These are phyloP conservation scores for Pulveroboletus sp. DNA, from an alignment of 768 basidiomycete species.

Conservation along the genomic window DNA sequence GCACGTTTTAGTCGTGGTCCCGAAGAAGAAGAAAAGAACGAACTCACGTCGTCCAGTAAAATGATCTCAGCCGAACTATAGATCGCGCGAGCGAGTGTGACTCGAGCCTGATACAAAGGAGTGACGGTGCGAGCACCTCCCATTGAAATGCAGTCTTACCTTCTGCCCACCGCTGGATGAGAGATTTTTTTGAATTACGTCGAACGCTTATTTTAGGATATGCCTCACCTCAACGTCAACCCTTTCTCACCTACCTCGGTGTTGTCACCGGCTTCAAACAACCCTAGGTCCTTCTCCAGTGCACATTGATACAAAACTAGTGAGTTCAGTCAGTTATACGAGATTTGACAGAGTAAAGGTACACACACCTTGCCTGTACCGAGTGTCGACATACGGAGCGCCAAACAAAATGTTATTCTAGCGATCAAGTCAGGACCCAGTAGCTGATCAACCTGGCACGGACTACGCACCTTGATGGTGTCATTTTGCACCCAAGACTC, in stretches of 20 bases:
- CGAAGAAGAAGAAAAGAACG: too few species aligned
- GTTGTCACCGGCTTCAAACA: background rate
- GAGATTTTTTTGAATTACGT: background rate
- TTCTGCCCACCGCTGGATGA: background rate
- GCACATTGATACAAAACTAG: constrained; percentile 1
- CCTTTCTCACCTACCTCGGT: constrained; percentile 3
- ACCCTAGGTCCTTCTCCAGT: background rate
- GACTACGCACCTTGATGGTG: background rate
- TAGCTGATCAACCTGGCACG: background rate
- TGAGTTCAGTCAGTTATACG: background rate
- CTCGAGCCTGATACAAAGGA: background rate
- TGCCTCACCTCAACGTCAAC: constrained; percentile 2
- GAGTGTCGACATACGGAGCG: background rate
- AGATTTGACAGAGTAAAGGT: background rate
- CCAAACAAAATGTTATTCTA: constrained; percentile 2
- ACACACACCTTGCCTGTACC: background rate
- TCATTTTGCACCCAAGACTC: constrained; percentile 4
- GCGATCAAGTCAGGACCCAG: background rate
- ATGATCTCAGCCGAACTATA: background rate
- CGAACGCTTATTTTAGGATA: background rate
- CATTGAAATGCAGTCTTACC: background rate
- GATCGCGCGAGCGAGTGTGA: constrained; percentile 1
- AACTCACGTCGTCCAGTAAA: constrained; percentile 1
- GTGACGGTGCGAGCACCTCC: background rate
- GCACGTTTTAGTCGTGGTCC: background rate